These are phyloP conservation scores for Panaeolus papilionaceus DNA, from an alignment of 768 basidiomycete genomes.

Conservation along the genomic window DNA sequence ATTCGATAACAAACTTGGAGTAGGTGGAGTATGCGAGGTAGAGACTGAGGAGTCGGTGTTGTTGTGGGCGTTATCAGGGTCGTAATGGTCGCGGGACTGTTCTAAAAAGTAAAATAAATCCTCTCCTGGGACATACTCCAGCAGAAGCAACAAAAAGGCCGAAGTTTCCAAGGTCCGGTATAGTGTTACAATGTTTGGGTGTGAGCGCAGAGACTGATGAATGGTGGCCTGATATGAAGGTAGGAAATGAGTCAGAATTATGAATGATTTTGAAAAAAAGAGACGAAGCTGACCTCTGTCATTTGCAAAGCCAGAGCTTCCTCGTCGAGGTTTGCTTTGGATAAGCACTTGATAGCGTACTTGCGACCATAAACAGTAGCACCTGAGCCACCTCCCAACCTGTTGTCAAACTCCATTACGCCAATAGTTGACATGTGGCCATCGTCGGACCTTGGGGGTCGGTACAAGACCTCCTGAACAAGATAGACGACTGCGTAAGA, in stretches of 20 bases:
- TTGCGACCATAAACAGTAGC: conserved; percentile 70
- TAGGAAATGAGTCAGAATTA: conserved; percentile 22
- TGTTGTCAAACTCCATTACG: conserved; percentile 58
- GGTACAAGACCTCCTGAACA: conserved; percentile 73
- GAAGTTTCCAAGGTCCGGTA: conserved; percentile 93
- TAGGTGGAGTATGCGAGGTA: conserved; percentile 82
- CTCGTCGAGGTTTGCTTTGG: conserved; percentile 90
- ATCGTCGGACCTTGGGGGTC: conserved; percentile 55
- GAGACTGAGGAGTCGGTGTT: conserved; percentile 47
- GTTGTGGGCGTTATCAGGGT: conserved; percentile 47
- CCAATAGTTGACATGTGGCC: conserved; percentile 64
- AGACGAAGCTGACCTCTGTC: conserved; percentile 69
- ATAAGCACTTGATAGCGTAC: conserved; percentile 96
- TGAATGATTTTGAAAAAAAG: conserved; percentile 21
- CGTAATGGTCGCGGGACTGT: conserved; percentile 89
- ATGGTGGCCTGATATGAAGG: conserved; percentile 72
- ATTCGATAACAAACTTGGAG: conserved; percentile 89
- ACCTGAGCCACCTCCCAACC: conserved; percentile 8
- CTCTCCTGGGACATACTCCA: conserved; percentile 96
- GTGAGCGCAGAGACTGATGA: conserved; percentile 89
- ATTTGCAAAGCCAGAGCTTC: conserved; percentile 90
- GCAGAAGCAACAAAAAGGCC: conserved; percentile 88
- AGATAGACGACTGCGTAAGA: conserved; percentile 95
- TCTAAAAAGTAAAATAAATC: conserved; percentile 99
- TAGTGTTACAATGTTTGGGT: conserved; percentile 94